Evolutionary conservation across 768 basidiomycete species (phyloP).

Genomic region (Terana coerulea): DNA sequence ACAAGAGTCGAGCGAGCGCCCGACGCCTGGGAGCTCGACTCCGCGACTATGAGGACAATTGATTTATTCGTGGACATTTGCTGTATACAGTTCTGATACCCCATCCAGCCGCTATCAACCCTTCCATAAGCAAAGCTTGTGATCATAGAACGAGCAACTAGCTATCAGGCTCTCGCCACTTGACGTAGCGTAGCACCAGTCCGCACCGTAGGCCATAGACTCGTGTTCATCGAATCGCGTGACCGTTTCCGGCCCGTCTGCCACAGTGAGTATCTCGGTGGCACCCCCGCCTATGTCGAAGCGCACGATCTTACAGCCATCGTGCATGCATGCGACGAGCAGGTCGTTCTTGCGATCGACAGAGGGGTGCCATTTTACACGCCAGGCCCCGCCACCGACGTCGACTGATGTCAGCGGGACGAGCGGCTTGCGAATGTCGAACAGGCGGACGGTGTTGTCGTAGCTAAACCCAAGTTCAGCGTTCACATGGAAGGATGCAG

Average conservation of each 20-base stretch:
- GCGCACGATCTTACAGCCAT: slow-evolving; percentile 83
- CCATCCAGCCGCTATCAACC: slow-evolving; percentile 24
- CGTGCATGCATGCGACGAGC: slow-evolving; percentile 96
- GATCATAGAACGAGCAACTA: slow-evolving; percentile 96
- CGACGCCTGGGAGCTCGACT: background rate
- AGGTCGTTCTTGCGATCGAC: slow-evolving; percentile 63
- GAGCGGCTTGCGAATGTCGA: slow-evolving; percentile 71
- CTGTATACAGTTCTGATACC: background rate
- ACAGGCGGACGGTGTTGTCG: slow-evolving; percentile 73
- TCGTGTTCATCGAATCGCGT: slow-evolving; percentile 71
- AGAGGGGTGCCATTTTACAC: slow-evolving; percentile 93
- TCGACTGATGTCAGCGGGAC: slow-evolving; percentile 54
- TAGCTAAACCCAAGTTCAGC: slow-evolving; percentile 52
- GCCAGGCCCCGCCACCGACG: slow-evolving; percentile 92
- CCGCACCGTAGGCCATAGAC: slow-evolving; percentile 87
- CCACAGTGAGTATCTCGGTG: slow-evolving; percentile 1
- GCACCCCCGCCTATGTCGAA: slow-evolving; percentile 31
- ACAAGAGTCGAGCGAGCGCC: slow-evolving; percentile 10
- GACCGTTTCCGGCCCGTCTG: slow-evolving; percentile 34
- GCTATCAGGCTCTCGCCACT: slow-evolving; percentile 53
- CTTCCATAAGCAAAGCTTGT: slow-evolving; percentile 74
- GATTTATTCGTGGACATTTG: too few species aligned
- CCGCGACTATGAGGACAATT: background rate
- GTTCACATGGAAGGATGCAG: background rate
- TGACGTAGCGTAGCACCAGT: slow-evolving; percentile 65